Base-by-base conservation (phyloP, 2,329 filamentous ascomycete species). In the Cephalotrichum gorgonifer region DNA sequence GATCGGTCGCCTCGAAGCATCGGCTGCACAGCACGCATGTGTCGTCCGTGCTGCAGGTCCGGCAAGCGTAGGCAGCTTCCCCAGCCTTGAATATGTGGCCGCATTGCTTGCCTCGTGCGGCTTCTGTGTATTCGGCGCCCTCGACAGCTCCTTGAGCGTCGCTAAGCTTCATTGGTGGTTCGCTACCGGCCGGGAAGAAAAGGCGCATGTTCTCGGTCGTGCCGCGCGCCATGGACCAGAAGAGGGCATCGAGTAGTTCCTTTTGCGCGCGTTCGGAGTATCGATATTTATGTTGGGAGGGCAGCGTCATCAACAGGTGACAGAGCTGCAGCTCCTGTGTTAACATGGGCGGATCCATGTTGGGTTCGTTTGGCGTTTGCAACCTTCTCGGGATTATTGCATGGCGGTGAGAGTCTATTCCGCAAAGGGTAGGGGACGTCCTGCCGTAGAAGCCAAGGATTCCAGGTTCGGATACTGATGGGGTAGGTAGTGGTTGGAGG, bases 61-160 rank as follows among this genome's bases (percentile, higher is more conserved):
- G 86, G 74, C 93, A 98, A 58, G 85, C 79, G 64, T 97, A 98
- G 51, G 88, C 91, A 50, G 89, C 90, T 71, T 98, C 93, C 46
- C 91, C 93, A 14, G 80, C 77, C 67, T 91, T 91, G 75, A 98
- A 95, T 54, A 98, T 97, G 70, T 98, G 94, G 4, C 93, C 94
- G 64, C 93, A 98, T 43, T 89, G 84, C 66, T 94, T 94, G 49
- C 94, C 93, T 56, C 88, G 81, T 14, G 93, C 93, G 6, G 86
- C 85, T 56, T 91, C 86, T 20, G 88, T 93, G 63, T 97, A 98
- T 64, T 98, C 94, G 28, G 91, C 88, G 11, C 93, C 91, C 60
- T 95, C 89, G 51, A 88, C 76, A n/a, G 88, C 88, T 17, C 90
- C 91, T 62, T 98, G 94, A 15, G 90, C 90, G 57, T 88, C 83